Percentiles rank a stretch among this genome's conserved stretches.
phyloP scores from a whole-genome alignment of 805 yeast species.

The Candida rishiriensis region DNA sequence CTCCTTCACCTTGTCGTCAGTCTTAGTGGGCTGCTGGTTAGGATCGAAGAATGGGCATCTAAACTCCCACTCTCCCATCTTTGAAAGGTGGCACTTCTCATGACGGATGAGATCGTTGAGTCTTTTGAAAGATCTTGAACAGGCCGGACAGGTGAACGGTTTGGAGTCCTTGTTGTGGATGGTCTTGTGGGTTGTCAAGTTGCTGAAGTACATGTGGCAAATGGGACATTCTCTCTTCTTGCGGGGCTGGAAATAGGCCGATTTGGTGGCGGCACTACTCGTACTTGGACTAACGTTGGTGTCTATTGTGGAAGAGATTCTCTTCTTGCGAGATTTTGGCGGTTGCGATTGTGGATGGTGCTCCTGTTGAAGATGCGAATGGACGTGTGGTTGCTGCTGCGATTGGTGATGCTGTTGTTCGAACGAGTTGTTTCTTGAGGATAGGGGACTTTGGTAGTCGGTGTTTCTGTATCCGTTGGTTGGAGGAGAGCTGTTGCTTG shows the following conservation, averaged over 20 bases:
- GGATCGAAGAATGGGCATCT: constrained; percentile 72
- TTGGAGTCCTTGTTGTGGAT: constrained; percentile 72
- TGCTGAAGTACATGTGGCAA: constrained; percentile 53
- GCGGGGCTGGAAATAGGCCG: constrained; percentile 15
- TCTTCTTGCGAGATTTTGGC: constrained; percentile 3
- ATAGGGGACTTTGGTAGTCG: constrained; percentile 3
- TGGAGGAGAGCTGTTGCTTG: constrained; percentile 4
- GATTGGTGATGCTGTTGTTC: background rate
- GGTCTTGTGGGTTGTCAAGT: constrained; percentile 78
- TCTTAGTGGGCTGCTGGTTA: no score
- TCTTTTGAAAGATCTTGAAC: constrained; percentile 82
- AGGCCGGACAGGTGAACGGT: constrained; percentile 74
- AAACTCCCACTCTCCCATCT: constrained; percentile 61
- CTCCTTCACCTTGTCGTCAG: no score
- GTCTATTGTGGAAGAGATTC: constrained; percentile 1
- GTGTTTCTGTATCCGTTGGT: constrained; percentile 5
- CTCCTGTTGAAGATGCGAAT: background rate
- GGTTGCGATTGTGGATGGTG: background rate
- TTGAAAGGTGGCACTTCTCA: constrained; percentile 80
- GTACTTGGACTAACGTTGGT: no score
- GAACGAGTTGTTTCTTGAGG: constrained; percentile 8
- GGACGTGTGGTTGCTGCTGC: background rate
- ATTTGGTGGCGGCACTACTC: no score
- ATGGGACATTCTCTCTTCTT: constrained; percentile 35
- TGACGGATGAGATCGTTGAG: constrained; percentile 85